phyloP scores from a whole-genome alignment of 2,329 filamentous ascomycete species.

The Phaeosphaeriaceae sp. region DNA sequence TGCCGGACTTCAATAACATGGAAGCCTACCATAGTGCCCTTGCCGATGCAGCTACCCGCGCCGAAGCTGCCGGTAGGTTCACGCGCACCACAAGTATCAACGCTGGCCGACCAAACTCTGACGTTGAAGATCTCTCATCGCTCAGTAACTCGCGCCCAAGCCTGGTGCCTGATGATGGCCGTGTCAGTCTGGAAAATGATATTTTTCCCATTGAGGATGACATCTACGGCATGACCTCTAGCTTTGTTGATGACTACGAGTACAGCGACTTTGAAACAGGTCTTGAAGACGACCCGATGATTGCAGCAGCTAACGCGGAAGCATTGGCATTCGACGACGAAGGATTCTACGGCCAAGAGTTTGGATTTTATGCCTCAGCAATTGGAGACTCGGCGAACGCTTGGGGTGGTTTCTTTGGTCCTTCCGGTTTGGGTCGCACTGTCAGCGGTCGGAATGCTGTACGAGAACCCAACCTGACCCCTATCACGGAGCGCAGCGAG shows the following conservation, averaged over 20 bases:
- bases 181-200: slow-evolving; percentile 55
- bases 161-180: slow-evolving; percentile 58
- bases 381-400: slow-evolving; percentile 65
- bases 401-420: slow-evolving; percentile 89
- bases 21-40: slow-evolving; percentile 84
- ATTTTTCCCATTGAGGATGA: slow-evolving; percentile 44
- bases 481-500: slow-evolving; percentile 94
- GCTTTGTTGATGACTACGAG: slow-evolving; percentile 56
- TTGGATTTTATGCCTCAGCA: slow-evolving; percentile 84
- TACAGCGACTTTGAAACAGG: slow-evolving; percentile 62
- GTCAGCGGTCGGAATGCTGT: slow-evolving; percentile 69
- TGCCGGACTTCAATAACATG: slow-evolving; percentile 56
- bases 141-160: slow-evolving; percentile 49
- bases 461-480: slow-evolving; percentile 89
- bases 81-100: slow-evolving; percentile 63
- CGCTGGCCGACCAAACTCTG: slow-evolving; percentile 29
- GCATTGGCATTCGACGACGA: slow-evolving; percentile 90
- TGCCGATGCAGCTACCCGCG: slow-evolving; percentile 78
- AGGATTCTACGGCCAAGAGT: slow-evolving; percentile 94
- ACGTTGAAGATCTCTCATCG: slow-evolving; percentile 43
- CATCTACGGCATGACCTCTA: slow-evolving; percentile 44
- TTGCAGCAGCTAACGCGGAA: slow-evolving; percentile 93
- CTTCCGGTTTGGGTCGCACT: slow-evolving; percentile 69
- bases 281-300: slow-evolving; percentile 78
- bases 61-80: slow-evolving; percentile 78